Evolutionary conservation across 441 rosid species (phyloP).

Genomic region (Pelargonium australe): DNA sequence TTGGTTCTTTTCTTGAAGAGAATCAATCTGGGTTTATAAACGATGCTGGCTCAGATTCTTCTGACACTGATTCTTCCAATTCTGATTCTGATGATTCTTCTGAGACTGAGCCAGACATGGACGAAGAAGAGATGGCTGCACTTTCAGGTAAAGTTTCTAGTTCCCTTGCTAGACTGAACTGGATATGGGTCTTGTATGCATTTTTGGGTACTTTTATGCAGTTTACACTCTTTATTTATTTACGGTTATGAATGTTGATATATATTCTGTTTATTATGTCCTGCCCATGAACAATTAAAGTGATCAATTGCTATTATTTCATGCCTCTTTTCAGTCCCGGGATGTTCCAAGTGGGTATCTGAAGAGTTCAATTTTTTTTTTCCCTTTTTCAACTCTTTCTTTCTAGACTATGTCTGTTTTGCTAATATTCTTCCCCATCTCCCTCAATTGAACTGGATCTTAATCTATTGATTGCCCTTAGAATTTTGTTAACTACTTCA

Average conservation of each 20-base stretch:
- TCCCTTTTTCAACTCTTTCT: background rate
- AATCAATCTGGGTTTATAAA: constrained; percentile 49
- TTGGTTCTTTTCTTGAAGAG: constrained; percentile 39
- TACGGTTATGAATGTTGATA: background rate
- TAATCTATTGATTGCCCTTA: background rate
- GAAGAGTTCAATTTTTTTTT: background rate
- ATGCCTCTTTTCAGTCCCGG: background rate
- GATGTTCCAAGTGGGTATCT: background rate
- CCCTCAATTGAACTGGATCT: background rate
- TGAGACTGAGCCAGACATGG: constrained; percentile 53
- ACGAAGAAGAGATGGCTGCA: background rate
- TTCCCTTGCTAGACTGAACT: constrained; percentile 29
- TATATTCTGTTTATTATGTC: background rate
- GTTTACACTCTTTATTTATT: background rate
- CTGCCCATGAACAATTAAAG: background rate
- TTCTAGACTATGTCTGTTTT: background rate
- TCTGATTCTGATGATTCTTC: constrained; percentile 18
- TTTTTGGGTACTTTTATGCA: background rate
- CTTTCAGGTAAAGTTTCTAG: background rate
- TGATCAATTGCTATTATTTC: background rate
- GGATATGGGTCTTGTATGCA: constrained; percentile 38
- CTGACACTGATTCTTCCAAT: constrained; percentile 31
- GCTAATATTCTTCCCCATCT: background rate
- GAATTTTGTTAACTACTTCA: background rate
- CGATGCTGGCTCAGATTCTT: constrained; percentile 45